phyloP scores from a whole-genome alignment of 768 basidiomycete genomes.

The Lepiota venenata region DNA sequence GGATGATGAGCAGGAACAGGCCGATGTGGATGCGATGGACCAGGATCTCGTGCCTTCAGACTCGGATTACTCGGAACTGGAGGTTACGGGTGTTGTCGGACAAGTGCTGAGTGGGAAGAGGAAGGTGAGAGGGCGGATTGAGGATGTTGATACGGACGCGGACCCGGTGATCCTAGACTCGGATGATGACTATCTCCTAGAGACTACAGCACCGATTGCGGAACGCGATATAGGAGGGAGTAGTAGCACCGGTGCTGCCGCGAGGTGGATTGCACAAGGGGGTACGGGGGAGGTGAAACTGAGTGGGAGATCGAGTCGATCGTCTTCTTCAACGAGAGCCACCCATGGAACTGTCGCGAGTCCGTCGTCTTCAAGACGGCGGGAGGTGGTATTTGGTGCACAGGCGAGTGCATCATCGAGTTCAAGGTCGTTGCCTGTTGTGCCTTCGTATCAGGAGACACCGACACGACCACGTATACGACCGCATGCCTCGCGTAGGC shows the following conservation, averaged over 20 bases:
- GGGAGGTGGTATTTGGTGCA: neutral
- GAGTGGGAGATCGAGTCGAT: neutral
- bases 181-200: conserved; percentile 4
- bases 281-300: neutral
- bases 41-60: conserved; percentile 53
- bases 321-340: neutral
- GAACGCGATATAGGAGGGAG: conserved; percentile 38
- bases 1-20: conserved; percentile 49
- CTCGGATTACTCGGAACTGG: conserved; percentile 32
- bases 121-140: neutral
- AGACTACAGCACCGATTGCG: conserved; percentile 30
- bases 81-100: neutral
- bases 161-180: neutral
- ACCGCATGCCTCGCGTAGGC: conserved; percentile 39
- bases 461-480: conserved; percentile 61
- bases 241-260: neutral
- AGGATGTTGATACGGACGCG: neutral
- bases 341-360: neutral
- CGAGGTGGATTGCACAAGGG: neutral
- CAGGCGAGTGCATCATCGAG: conserved; percentile 3
- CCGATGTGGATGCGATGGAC: conserved; percentile 71
- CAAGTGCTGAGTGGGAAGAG: neutral
- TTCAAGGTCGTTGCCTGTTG: conserved; percentile 13
- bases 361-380: neutral
- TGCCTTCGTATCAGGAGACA: conserved; percentile 42